Conservation (phyloP, 495 filamentous ascomycete genomes). For the Hypoxylon fragiforme region DNA sequence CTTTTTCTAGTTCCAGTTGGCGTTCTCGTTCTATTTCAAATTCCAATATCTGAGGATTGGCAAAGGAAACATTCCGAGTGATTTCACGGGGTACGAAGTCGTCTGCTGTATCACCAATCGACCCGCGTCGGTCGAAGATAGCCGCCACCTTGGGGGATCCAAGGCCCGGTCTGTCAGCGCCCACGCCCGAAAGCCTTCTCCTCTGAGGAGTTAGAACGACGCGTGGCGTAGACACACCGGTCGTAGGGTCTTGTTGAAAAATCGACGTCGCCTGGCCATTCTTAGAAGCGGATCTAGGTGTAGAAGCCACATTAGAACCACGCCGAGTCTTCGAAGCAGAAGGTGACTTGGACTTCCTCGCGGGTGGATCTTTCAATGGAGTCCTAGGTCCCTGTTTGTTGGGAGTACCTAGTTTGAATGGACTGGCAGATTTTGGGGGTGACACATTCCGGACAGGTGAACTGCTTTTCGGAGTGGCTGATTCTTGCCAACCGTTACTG, state of each 20-base stretch:
- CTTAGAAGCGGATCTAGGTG: conserved; percentile 27
- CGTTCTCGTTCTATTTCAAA: conserved; percentile 70
- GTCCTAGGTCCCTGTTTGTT: conserved; percentile 53
- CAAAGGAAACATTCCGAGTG: conserved; percentile 59
- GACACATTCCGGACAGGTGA: conserved; percentile 34
- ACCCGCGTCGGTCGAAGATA: conserved; percentile 71
- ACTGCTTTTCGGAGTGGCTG: conserved; percentile 46
- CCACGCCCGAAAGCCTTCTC: conserved; percentile 69
- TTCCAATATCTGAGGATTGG: conserved; percentile 67
- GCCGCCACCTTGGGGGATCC: conserved; percentile 77
- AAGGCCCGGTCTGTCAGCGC: conserved; percentile 72
- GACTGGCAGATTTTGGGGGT: conserved; percentile 54
- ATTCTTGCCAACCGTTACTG: conserved; percentile 46
- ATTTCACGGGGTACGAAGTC: conserved; percentile 59
- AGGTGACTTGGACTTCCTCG: conserved; percentile 26
- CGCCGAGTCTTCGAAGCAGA: conserved; percentile 28
- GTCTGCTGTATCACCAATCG: conserved; percentile 67
- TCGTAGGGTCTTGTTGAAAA: conserved; percentile 60
- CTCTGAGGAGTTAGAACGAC: conserved; percentile 66
- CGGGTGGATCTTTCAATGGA: conserved; percentile 57
- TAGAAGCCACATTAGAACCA: conserved; percentile 1
- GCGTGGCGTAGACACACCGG: conserved; percentile 63
- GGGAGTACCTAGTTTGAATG: conserved; percentile 57
- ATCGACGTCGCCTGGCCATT: conserved; percentile 45
- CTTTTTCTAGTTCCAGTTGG: conserved; percentile 63